phyloP scores from a whole-genome alignment of 257 asterid genomes.

The Linderniella brevidens region DNA sequence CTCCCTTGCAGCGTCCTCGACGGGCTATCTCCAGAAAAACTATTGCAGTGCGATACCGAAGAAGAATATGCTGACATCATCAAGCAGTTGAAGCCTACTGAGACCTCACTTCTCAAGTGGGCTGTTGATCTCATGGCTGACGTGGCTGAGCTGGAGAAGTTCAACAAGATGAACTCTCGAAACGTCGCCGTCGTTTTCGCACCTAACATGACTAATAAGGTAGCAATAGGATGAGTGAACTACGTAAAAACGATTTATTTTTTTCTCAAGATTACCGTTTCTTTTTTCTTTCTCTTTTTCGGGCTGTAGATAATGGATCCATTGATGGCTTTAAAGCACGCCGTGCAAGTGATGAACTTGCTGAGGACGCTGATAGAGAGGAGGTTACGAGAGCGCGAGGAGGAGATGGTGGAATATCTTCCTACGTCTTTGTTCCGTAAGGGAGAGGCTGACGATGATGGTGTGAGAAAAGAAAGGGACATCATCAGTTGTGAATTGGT shows the following conservation, averaged over 20 bases:
- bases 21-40: constrained; percentile 61
- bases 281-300: background rate
- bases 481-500: constrained; percentile 30
- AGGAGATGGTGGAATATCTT: constrained; percentile 21
- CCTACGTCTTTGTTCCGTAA: constrained; percentile 35
- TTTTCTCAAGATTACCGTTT: too few species aligned
- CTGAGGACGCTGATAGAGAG: constrained; percentile 46
- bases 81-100: constrained; percentile 50
- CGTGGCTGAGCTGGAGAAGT: constrained; percentile 60
- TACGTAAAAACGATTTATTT: too few species aligned
- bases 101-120: constrained; percentile 62
- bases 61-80: constrained; percentile 49
- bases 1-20: constrained; percentile 81
- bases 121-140: constrained; percentile 93
- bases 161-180: constrained; percentile 81
- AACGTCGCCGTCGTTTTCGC: constrained; percentile 88
- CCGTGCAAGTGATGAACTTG: constrained; percentile 86
- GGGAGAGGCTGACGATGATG: constrained; percentile 20
- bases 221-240: background rate
- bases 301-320: constrained; percentile 54
- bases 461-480: constrained; percentile 29
- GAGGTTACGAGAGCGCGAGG: constrained; percentile 49
- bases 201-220: constrained; percentile 91
- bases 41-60: constrained; percentile 43
- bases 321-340: constrained; percentile 79